Base-by-base conservation (phyloP, 345 rosid genomes). In the Syzygium oleosum region DNA sequence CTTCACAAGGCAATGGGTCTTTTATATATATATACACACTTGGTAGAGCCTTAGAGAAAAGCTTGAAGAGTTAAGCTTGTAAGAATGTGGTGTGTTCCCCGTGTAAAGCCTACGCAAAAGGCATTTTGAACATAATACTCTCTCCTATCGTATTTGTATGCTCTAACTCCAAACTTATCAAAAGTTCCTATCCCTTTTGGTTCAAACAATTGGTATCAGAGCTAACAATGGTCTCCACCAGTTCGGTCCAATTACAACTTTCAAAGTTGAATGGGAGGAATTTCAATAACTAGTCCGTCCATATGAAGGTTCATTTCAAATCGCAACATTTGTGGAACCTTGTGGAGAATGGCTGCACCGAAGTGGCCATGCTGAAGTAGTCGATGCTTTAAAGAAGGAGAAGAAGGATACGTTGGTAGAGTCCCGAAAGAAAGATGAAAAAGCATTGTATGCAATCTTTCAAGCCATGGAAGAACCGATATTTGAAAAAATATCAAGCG, bases 221-320 rank as follows among this genome's bases (percentile, higher is more conserved):
- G 2, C n/a, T 22, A 56, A 22, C 3, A 22, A 9, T 1, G 12
- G 0, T 12, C 9, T 22, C 10, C 5, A 9, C 27, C 10, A 56
- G 23, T 56, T 54, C 9, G 3, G n/a, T 56, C 27, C n/a, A 22
- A 56, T 56, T 56, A 56, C 61, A 56, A 56, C n/a, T 56, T 56
- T 27, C 9, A 56, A 56, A 22, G 9, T 56, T 56, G 11, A 22
- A 56, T 0, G 10, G 2, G 12, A 1, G 27, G 10, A 56, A 56
- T 56, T 56, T 56, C 12, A 56, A 56, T 56, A 56, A 56, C 10
- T 9, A 5, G 4, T 55, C 25, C 27, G 9, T 22, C 59, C 12
- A 55, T 7, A 55, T 55, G 59, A 55, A 55, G 22, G 61, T 56
- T 56, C 61, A 22, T 56, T 56, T 22, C 3, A 56, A 58, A 58